Conservation (phyloP, 495 filamentous ascomycete species). For the Penicillium herquei region DNA sequence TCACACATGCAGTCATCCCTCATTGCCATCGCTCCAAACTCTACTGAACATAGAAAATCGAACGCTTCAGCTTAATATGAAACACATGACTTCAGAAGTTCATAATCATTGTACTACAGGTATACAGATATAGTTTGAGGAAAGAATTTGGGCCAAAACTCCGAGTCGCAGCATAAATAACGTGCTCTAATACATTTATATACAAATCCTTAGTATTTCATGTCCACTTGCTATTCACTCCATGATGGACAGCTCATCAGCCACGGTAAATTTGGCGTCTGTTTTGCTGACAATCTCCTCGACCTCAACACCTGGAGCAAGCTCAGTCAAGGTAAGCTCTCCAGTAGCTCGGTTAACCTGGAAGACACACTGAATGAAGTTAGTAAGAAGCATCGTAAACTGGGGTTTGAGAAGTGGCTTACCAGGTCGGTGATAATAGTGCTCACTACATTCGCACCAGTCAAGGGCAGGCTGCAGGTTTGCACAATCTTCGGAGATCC, state of each 20-base stretch:
- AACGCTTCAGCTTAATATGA: too few species aligned
- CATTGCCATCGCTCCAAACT: too few species aligned
- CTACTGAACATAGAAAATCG: too few species aligned
- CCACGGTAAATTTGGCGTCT: conserved; percentile 72
- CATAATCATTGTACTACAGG: too few species aligned
- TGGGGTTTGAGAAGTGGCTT: conserved; percentile 27
- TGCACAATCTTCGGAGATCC: conserved; percentile 84
- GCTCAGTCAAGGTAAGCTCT: conserved; percentile 76
- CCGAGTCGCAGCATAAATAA: too few species aligned
- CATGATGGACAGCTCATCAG: conserved; percentile 73
- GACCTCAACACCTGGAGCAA: conserved; percentile 79
- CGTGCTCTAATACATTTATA: too few species aligned
- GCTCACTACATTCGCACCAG: conserved; percentile 79
- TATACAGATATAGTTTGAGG: too few species aligned
- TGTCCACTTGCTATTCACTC: conserved; percentile 36
- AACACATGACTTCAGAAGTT: too few species aligned
- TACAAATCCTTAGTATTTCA: too few species aligned
- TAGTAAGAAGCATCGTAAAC: neutral
- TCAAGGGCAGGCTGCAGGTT: conserved; percentile 82
- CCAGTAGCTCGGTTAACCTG: conserved; percentile 74
- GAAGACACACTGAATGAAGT: conserved; percentile 62
- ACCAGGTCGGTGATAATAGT: conserved; percentile 91
- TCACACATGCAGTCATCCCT: too few species aligned
- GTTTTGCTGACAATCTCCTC: conserved; percentile 87
- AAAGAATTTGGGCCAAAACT: too few species aligned